Evolutionary conservation across 495 filamentous ascomycete species (phyloP).

Genomic region (Poronia punctata): DNA sequence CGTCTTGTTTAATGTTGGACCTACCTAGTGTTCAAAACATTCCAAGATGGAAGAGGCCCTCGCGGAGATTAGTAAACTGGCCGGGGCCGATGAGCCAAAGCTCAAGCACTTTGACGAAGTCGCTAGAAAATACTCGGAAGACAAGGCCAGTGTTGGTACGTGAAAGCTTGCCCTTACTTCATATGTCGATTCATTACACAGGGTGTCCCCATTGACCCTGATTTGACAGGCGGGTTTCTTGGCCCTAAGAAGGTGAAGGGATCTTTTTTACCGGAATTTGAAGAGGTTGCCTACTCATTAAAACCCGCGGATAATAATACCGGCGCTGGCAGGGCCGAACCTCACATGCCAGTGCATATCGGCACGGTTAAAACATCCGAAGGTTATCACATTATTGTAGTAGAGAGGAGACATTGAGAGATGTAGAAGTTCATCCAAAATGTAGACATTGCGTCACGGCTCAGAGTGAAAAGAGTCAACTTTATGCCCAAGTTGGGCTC

Average conservation of each 20-base stretch:
- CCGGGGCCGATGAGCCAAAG: too few relatives aligned
- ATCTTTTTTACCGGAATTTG: conserved; percentile 65
- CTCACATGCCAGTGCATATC: too few relatives aligned
- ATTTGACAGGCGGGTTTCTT: conserved; percentile 58
- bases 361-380: conserved; percentile 75
- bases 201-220: background rate
- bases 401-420: conserved; percentile 51
- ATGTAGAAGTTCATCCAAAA: too few relatives aligned
- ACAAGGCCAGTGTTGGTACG: conserved; percentile 77
- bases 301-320: conserved; percentile 10
- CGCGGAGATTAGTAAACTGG: conserved; percentile 57
- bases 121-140: conserved; percentile 76
- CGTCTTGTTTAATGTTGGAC: conserved; percentile 5
- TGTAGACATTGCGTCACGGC: too few relatives aligned
- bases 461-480: too few relatives aligned
- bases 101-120: conserved; percentile 97
- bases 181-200: background rate
- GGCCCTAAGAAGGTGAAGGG: conserved; percentile 75
- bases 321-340: too few relatives aligned
- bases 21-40: conserved; percentile 80
- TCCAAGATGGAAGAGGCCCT: conserved; percentile 83
- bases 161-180: background rate
- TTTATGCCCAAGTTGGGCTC: background rate
- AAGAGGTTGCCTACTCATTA: conserved; percentile 73
- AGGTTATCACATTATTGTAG: conserved; percentile 95